Conservation (phyloP, 2,329 filamentous ascomycete species). For the Myriosclerotinia scirpicola region DNA sequence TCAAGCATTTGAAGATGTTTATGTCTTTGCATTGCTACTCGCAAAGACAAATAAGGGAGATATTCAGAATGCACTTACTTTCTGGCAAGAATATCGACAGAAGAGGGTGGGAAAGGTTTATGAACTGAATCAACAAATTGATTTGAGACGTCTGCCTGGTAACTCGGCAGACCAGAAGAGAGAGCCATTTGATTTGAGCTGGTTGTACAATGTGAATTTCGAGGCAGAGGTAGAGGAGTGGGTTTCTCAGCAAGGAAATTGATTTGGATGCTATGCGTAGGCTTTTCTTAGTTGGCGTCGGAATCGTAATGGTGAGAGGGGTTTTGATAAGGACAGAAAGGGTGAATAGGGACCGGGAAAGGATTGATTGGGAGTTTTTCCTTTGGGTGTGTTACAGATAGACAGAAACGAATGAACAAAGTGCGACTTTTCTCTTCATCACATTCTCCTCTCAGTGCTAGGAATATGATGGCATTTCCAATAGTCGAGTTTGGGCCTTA, state of each 20-base stretch:
- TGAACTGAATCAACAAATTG: slow-evolving; percentile 49
- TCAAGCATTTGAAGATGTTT: slow-evolving; percentile 53
- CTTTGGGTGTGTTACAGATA: background rate
- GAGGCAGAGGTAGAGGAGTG: slow-evolving; percentile 25
- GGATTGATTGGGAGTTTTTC: background rate
- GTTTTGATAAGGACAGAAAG: background rate
- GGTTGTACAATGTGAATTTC: slow-evolving; percentile 27
- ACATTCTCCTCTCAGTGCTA: background rate
- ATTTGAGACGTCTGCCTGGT: slow-evolving; percentile 31
- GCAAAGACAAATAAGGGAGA: slow-evolving; percentile 33
- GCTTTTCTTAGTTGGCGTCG: background rate
- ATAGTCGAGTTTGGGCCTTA: background rate
- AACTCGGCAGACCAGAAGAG: slow-evolving; percentile 43
- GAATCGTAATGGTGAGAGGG: too few species aligned
- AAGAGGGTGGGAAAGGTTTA: slow-evolving; percentile 50
- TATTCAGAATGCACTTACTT: slow-evolving; percentile 39
- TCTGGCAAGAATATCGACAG: slow-evolving; percentile 52
- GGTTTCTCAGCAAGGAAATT: slow-evolving; percentile 18
- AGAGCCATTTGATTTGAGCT: slow-evolving; percentile 42
- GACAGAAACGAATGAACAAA: background rate
- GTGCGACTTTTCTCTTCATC: background rate
- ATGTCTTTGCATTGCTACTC: slow-evolving; percentile 46
- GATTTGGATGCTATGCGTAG: background rate
- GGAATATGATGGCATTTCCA: background rate
- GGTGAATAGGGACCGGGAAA: background rate